Base-by-base conservation (phyloP, 768 basidiomycete species). In the Cyclocybe cylindracea region DNA sequence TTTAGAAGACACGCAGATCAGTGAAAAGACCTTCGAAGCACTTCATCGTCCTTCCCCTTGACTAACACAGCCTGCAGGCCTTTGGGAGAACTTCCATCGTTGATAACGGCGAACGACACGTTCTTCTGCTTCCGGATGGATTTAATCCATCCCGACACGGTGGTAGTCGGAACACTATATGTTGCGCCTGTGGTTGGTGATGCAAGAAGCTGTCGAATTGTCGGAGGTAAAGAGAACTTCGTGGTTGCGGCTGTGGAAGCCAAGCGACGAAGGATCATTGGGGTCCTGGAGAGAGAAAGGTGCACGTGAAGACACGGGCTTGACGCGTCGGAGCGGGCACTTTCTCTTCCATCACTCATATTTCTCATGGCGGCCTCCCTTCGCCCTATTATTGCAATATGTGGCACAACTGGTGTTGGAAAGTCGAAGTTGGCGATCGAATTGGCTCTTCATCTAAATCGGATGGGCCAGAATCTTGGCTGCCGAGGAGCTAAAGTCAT, bases 321-420 rank as follows among this genome's bases (percentile, higher is more conserved):
- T 24, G 24, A 24, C 24, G 24, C 24, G 24, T 24, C 24, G 24
- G 24, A 24, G 16, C 16, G 16, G 16, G 16, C 24, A 24, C 24
- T 24, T 24, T 5, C 24, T 24, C 24, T 24, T 24, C 24, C 16
- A 16, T 16, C 16, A 5, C 24, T 24, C 24, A 24, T 5, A 24
- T 24, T 24, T 24, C 24, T 24, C 14, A 57, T 58, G 52, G 38
- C 50, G 53, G 77, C 78, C 73, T 65, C 78, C 51, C 61, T 80
- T 38, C 77, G 75, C 31, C 89, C 91, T 16, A 71, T 97, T 59
- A 83, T 98, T 47, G 80, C 87, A 13, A 85, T 98, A 46, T 91
- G 92, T 53, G 96, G 96, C 33, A 94, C 96, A 0, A 99, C 96
- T 19, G 90, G 96, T 18, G 94, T 95, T 11, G 97, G 97, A 45